phyloP scores from a whole-genome alignment of 2,329 filamentous ascomycete genomes.

The Penicillium frequentans region DNA sequence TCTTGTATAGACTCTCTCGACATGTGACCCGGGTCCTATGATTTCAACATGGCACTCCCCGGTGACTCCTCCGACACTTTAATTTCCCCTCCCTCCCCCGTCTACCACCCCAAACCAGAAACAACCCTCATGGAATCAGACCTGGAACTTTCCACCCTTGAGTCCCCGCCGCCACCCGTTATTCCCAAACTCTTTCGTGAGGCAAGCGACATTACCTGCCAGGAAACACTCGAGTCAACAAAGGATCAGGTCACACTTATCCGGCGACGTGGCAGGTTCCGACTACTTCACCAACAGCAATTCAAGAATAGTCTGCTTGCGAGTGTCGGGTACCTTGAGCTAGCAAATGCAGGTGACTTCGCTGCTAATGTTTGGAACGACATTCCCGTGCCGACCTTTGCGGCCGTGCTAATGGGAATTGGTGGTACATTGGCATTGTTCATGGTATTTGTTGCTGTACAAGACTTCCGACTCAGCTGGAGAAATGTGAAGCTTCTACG shows the following conservation, averaged over 20 bases:
- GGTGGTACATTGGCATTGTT: constrained; percentile 51
- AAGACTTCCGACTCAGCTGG: constrained; percentile 47
- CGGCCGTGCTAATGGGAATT: constrained; percentile 53
- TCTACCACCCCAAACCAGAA: background rate
- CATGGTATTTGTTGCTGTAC: constrained; percentile 48
- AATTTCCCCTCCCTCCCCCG: constrained; percentile 7
- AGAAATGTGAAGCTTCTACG: constrained; percentile 49
- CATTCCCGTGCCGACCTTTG: constrained; percentile 51
- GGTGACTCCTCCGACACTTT: constrained; percentile 18
- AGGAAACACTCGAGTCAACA: constrained; percentile 13
- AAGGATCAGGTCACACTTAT: constrained; percentile 15
- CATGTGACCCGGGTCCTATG: constrained; percentile 5
- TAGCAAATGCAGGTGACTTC: constrained; percentile 58
- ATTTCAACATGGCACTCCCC: constrained; percentile 11
- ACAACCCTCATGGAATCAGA: constrained; percentile 5
- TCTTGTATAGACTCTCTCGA: constrained; percentile 2
- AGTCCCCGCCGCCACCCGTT: background rate
- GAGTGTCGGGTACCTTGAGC: constrained; percentile 53
- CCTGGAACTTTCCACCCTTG: constrained; percentile 5
- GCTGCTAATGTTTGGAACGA: constrained; percentile 60
- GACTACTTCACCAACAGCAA: constrained; percentile 29
- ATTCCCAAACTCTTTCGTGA: constrained; percentile 20
- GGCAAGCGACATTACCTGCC: constrained; percentile 22
- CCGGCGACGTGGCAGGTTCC: constrained; percentile 13
- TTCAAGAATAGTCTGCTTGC: constrained; percentile 37